Evolutionary conservation across 495 filamentous ascomycete species (phyloP).

Genomic region (Aspergillus nidulans): DNA sequence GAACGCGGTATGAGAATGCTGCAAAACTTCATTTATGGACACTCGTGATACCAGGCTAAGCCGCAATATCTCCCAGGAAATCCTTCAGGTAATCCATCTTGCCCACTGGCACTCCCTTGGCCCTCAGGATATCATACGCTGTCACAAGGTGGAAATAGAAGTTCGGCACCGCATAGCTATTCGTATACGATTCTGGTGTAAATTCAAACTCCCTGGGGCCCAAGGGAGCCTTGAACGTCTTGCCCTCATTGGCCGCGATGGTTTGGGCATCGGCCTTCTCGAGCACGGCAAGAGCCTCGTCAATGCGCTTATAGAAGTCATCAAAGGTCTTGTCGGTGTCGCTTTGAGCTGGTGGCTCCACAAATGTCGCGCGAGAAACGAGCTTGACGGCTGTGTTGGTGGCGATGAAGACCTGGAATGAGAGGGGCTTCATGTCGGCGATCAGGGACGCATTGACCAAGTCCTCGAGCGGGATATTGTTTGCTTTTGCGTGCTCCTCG

Average conservation of each 20-base stretch:
- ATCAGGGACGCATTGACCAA: slow-evolving; percentile 10
- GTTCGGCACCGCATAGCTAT: slow-evolving; percentile 45
- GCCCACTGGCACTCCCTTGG: slow-evolving; percentile 52
- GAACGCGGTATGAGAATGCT: no score
- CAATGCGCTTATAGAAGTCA: slow-evolving; percentile 35
- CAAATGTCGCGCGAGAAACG: slow-evolving; percentile 24
- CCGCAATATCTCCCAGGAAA: not conserved
- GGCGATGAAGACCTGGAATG: slow-evolving; percentile 41
- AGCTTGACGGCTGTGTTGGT: slow-evolving; percentile 24
- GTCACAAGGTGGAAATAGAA: slow-evolving; percentile 56
- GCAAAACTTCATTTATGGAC: no score
- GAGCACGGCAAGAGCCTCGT: slow-evolving; percentile 36
- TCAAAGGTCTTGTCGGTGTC: slow-evolving; percentile 36
- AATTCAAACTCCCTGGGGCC: slow-evolving; percentile 17
- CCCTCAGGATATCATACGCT: slow-evolving; percentile 52
- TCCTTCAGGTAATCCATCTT: slow-evolving; percentile 47
- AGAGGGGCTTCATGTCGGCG: slow-evolving; percentile 46
- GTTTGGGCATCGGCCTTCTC: slow-evolving; percentile 29
- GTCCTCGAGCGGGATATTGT: slow-evolving; percentile 11
- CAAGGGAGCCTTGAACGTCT: slow-evolving; percentile 24
- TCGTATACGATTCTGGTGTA: slow-evolving; percentile 26
- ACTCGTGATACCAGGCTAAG: no score
- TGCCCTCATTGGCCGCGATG: slow-evolving; percentile 31
- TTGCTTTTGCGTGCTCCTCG: slow-evolving; percentile 14
- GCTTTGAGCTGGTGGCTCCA: slow-evolving; percentile 22